phyloP scores from a whole-genome alignment of 1,284 basidiomycete genomes.

The Entoloma clypeatum region DNA sequence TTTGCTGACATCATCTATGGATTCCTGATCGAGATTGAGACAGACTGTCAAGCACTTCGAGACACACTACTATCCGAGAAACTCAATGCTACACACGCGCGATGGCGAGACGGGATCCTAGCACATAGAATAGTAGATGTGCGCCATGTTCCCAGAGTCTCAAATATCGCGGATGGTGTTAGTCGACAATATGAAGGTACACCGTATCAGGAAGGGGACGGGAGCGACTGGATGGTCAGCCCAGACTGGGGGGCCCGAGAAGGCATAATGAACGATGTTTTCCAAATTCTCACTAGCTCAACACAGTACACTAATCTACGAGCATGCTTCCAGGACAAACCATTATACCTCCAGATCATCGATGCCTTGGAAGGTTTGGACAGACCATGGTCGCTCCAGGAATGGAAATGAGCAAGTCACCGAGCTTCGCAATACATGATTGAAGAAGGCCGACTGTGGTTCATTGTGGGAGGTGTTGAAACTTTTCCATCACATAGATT shows the following conservation, averaged over 20 bases:
- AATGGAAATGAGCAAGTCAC: constrained; percentile 23
- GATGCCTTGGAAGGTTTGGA: constrained; percentile 25
- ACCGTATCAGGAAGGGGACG: constrained; percentile 22
- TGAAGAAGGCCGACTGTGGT: constrained; percentile 32
- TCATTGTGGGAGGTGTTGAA: constrained; percentile 16
- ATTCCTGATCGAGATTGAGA: constrained; percentile 28
- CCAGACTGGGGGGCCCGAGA: constrained; percentile 28
- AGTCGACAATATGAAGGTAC: constrained; percentile 19
- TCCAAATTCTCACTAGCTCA: constrained; percentile 7
- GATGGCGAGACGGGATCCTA: constrained; percentile 28
- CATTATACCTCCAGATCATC: constrained; percentile 26
- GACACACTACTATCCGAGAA: constrained; percentile 24
- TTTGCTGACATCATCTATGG: constrained; percentile 27
- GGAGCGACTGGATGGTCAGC: constrained; percentile 29
- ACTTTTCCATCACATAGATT: no score
- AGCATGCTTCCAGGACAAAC: constrained; percentile 25
- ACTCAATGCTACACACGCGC: constrained; percentile 24
- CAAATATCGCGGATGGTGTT: constrained; percentile 26
- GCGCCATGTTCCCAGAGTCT: constrained; percentile 22
- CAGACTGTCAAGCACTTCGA: constrained; percentile 29
- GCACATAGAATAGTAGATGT: constrained; percentile 25
- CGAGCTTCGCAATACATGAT: constrained; percentile 27
- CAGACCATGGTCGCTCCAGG: constrained; percentile 2
- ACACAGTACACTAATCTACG: constrained; percentile 10
- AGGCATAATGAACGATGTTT: constrained; percentile 31